Evolutionary conservation across 2,329 filamentous ascomycete species (phyloP).

Genomic region (Neospermospora avenae): DNA sequence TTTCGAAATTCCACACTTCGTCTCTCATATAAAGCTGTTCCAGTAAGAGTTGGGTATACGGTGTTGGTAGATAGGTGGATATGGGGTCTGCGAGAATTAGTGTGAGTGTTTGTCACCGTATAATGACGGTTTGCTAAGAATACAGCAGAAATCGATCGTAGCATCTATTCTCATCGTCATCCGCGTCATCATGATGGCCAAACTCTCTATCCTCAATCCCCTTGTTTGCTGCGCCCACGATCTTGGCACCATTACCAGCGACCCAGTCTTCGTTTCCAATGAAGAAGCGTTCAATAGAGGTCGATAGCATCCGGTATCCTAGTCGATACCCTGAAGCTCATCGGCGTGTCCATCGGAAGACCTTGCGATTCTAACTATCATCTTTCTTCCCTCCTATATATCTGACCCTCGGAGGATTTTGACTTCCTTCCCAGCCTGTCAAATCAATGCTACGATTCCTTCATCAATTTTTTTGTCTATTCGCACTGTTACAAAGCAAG

Average conservation of each 20-base stretch:
- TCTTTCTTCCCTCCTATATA: slow-evolving; percentile 55
- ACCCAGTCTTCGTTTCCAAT: background rate
- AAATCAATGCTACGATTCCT: slow-evolving; percentile 50
- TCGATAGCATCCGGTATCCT: slow-evolving; percentile 42
- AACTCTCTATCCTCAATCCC: background rate
- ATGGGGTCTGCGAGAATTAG: background rate
- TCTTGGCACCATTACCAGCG: background rate
- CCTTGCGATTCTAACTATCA: slow-evolving; percentile 62
- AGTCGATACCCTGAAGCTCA: slow-evolving; percentile 43
- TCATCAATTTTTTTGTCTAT: slow-evolving; percentile 42
- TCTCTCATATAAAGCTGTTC: no score
- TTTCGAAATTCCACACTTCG: no score
- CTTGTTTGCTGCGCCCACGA: background rate
- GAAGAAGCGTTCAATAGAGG: background rate
- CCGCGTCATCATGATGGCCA: background rate
- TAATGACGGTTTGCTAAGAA: background rate
- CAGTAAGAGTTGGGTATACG: slow-evolving; percentile 55
- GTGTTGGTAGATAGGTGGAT: slow-evolving; percentile 39
- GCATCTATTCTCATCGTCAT: background rate
- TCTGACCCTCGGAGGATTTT: slow-evolving; percentile 54
- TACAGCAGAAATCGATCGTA: slow-evolving; percentile 8
- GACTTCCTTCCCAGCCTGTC: slow-evolving; percentile 56
- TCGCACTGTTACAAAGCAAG: slow-evolving; percentile 46
- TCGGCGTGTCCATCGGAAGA: no score
- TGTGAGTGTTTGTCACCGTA: background rate